A percentile compares a stretch with the other conserved stretches of the same genome.
These are phyloP conservation scores for Psilocybe mexicana DNA, from an alignment of 1,284 basidiomycete genomes.

Conservation along the genomic window DNA sequence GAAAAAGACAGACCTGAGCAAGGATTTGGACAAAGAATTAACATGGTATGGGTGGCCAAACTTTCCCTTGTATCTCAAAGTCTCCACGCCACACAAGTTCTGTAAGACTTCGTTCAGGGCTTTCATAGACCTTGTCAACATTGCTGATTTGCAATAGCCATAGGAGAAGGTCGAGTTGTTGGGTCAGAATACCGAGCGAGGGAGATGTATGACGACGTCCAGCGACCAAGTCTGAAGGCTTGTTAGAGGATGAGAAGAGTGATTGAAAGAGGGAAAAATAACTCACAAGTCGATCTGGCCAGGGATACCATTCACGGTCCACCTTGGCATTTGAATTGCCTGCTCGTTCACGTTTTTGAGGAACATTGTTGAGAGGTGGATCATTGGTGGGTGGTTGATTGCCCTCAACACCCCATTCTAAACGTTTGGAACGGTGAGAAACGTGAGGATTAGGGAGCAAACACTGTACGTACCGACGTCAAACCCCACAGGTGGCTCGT, in stretches of 20 bases:
- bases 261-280: not conserved
- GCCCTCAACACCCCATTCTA: too few species aligned
- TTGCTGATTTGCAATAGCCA: constrained; percentile 32
- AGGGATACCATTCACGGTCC: constrained; percentile 11
- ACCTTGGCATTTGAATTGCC: too few species aligned
- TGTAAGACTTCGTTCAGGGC: constrained; percentile 27
- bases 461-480: not conserved
- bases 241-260: not conserved
- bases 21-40: constrained; percentile 33
- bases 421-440: too few species aligned
- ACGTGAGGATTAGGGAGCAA: too few species aligned
- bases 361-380: too few species aligned
- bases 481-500: not conserved
- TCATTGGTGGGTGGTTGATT: too few species aligned
- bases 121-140: constrained; percentile 29
- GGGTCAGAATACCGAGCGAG: constrained; percentile 19
- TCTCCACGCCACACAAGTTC: constrained; percentile 31
- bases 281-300: constrained; percentile 15
- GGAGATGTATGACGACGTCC: constrained; percentile 36
- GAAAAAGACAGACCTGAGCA: constrained; percentile 26
- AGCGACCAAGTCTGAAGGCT: constrained; percentile 31
- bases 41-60: constrained; percentile 36
- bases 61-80: constrained; percentile 30
- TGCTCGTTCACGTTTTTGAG: too few species aligned
- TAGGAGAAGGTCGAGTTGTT: not conserved